Evolutionary conservation across 1,139 yeast species (phyloP).

Genomic region (Suhomyces panamericanus): DNA sequence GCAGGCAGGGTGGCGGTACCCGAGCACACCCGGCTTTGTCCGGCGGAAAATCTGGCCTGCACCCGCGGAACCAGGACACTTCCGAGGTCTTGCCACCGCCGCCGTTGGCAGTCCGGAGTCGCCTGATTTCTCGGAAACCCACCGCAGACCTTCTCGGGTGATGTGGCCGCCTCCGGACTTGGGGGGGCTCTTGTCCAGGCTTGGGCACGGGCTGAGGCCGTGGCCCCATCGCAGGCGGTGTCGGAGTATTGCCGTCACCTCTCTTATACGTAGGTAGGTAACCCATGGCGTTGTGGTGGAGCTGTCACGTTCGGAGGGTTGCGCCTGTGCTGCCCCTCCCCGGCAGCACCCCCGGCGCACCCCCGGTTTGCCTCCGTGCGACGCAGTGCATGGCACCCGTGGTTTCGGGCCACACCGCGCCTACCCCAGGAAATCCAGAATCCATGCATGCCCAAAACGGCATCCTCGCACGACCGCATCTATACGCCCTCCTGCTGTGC

Average conservation of each 20-base stretch:
- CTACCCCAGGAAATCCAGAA: conserved; percentile 11
- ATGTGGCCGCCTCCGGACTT: neutral
- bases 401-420: neutral
- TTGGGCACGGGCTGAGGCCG: too few species aligned
- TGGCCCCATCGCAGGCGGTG: too few species aligned
- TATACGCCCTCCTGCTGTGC: neutral
- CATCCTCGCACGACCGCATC: neutral
- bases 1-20: neutral
- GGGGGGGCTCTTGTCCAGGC: neutral
- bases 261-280: too few species aligned
- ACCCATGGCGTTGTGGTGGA: too few species aligned
- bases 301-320: too few species aligned
- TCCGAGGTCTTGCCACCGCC: conserved; percentile 11
- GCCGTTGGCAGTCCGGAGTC: conserved; percentile 4
- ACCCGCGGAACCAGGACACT: conserved; percentile 8
- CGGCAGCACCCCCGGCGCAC: neutral
- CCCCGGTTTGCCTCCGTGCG: too few species aligned
- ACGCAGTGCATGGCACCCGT: too few species aligned
- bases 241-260: too few species aligned
- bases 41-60: conserved; percentile 5
- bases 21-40: conserved; percentile 10
- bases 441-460: conserved; percentile 7
- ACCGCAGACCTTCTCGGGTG: neutral
- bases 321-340: too few species aligned
- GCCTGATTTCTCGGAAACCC: conserved; percentile 3